These are phyloP conservation scores for Atractiella rhizophila DNA, from an alignment of 768 basidiomycete species.

Conservation along the genomic window DNA sequence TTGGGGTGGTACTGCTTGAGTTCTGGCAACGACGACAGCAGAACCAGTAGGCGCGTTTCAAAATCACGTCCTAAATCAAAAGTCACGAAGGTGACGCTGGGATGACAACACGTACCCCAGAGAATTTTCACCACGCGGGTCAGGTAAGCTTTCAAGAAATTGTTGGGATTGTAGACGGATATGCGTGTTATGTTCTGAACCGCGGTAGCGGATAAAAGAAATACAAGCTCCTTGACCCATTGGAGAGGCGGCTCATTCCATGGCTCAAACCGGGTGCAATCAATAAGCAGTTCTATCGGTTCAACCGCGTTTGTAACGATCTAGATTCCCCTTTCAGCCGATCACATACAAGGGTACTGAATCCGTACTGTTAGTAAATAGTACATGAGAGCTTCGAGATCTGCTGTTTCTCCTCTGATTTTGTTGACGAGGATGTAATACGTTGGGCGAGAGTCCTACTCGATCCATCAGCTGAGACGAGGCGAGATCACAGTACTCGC, in stretches of 20 bases:
- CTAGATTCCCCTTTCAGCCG: no score
- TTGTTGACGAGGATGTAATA: constrained; percentile 42
- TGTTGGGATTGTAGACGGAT: no score
- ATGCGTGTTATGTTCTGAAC: no score
- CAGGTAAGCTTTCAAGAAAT: no score
- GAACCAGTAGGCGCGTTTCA: constrained; percentile 28
- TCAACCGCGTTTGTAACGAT: not conserved
- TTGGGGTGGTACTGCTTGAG: constrained; percentile 27
- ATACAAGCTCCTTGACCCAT: no score
- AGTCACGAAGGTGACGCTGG: no score
- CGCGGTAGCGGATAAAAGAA: no score
- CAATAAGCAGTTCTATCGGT: constrained; percentile 45
- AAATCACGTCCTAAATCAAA: no score
- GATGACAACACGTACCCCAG: no score
- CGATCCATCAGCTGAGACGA: constrained; percentile 34
- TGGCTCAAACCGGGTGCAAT: constrained; percentile 52
- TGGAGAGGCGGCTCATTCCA: constrained; percentile 54
- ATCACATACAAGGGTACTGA: not conserved
- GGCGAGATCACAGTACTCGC: constrained; percentile 61
- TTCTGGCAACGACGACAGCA: constrained; percentile 39
- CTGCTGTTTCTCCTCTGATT: constrained; percentile 52
- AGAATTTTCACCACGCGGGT: no score
- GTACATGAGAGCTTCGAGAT: constrained; percentile 51
- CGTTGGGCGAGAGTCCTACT: constrained; percentile 9
- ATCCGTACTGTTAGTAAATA: constrained; percentile 43